These are phyloP conservation scores for Colletotrichum aenigma DNA, from an alignment of 2,329 filamentous ascomycete genomes.

Conservation along the genomic window DNA sequence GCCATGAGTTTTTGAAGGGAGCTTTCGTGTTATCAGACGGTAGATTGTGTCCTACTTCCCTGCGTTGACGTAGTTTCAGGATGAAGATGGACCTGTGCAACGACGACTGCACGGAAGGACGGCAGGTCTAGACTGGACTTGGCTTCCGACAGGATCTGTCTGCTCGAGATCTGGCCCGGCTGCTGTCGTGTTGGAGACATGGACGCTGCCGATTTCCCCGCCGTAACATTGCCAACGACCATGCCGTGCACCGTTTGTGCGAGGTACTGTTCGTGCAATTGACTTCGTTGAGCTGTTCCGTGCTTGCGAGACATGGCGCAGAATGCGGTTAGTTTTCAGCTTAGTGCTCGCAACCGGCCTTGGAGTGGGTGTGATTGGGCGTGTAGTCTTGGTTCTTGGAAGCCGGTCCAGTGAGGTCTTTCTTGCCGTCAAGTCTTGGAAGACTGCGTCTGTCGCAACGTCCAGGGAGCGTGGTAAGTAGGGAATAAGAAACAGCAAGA, in stretches of 20 bases:
- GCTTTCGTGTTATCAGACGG: not conserved
- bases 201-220: not conserved
- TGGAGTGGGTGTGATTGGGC: not conserved
- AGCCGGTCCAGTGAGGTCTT: not conserved
- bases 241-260: not conserved
- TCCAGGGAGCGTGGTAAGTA: not conserved
- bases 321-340: not conserved
- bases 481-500: not conserved
- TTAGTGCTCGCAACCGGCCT: not conserved
- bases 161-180: not conserved
- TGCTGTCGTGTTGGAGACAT: not conserved
- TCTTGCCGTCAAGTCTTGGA: not conserved
- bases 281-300: not conserved
- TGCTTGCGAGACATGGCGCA: not conserved
- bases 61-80: conserved; percentile 7
- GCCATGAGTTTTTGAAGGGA: conserved; percentile 7
- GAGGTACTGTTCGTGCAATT: not conserved
- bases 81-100: not conserved
- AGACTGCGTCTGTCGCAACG: not conserved
- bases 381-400: not conserved
- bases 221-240: not conserved
- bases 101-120: not conserved
- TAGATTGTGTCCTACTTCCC: not conserved
- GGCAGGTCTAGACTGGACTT: conserved; percentile 1
- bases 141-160: not conserved